A percentile compares a stretch with the other conserved stretches of the same genome.
Evolutionary conservation across 73 alveolate species (phyloP).

Genomic region (Tetrahymena borealis): DNA sequence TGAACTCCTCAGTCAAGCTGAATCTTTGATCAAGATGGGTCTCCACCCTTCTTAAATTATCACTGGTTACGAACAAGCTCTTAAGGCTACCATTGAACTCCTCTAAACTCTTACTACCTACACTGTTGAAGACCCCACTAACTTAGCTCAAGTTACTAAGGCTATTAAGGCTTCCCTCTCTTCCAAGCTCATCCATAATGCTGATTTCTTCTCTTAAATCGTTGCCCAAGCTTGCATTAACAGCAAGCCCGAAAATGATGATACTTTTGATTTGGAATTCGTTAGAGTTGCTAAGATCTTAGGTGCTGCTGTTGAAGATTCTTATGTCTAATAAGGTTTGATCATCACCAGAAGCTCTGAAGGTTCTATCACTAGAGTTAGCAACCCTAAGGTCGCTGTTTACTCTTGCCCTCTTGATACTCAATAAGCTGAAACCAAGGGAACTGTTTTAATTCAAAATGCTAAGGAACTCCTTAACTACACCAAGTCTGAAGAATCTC

Average conservation of each 20-base stretch:
- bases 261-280: conserved; percentile 86
- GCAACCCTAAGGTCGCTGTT: conserved; percentile 90
- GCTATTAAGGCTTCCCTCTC: conserved; percentile 84
- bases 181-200: conserved; percentile 60
- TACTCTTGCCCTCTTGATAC: conserved; percentile 92
- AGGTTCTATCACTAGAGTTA: conserved; percentile 80
- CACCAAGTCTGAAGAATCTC: conserved; percentile 95
- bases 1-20: conserved; percentile 95
- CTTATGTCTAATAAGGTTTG: conserved; percentile 87
- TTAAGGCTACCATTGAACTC: conserved; percentile 69
- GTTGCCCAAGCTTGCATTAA: conserved; percentile 38
- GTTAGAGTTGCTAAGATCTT: conserved; percentile 90
- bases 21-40: conserved; percentile 86
- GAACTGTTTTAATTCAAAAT: conserved; percentile 88
- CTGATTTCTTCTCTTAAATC: conserved; percentile 19
- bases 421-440: conserved; percentile 95
- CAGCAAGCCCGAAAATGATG: conserved; percentile 65
- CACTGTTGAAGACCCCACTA: conserved; percentile 67
- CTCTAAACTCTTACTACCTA: conserved; percentile 68
- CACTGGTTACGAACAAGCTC: conserved; percentile 94
- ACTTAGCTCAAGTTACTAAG: conserved; percentile 63
- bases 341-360: conserved; percentile 77
- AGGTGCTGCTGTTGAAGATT: conserved; percentile 90
- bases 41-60: conserved; percentile 86
- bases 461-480: conserved; percentile 94